phyloP scores from a whole-genome alignment of 2,329 filamentous ascomycete genomes.

The Scedosporium dehoogii region DNA sequence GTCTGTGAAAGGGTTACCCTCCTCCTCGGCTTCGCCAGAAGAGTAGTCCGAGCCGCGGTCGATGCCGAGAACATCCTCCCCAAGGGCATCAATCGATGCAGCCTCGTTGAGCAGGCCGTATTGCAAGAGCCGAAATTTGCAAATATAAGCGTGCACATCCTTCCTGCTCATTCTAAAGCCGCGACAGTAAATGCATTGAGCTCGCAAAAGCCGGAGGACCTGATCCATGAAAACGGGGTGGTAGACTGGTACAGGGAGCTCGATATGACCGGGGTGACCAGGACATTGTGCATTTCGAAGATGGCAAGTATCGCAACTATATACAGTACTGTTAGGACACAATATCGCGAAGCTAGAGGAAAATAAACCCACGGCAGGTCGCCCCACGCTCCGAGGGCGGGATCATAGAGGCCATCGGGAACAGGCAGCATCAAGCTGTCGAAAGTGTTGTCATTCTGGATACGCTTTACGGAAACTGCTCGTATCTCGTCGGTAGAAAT shows the following conservation, averaged over 20 bases:
- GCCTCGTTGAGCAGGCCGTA: slow-evolving; percentile 70
- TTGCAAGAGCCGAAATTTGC: slow-evolving; percentile 77
- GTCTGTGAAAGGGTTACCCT: slow-evolving; percentile 42
- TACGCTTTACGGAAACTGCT: slow-evolving; percentile 83
- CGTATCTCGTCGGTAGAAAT: slow-evolving; percentile 75
- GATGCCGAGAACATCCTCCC: slow-evolving; percentile 35
- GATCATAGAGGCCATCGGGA: slow-evolving; percentile 85
- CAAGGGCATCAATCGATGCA: slow-evolving; percentile 42
- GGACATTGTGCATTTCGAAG: slow-evolving; percentile 73
- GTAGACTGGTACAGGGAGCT: slow-evolving; percentile 86
- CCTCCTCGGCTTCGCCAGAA: slow-evolving; percentile 53
- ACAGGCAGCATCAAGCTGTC: slow-evolving; percentile 84
- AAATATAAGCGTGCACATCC: slow-evolving; percentile 68
- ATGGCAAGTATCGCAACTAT: slow-evolving; percentile 85
- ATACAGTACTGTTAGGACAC: not conserved
- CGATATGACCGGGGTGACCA: slow-evolving; percentile 90
- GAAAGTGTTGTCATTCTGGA: slow-evolving; percentile 90
- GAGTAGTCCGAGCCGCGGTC: slow-evolving; percentile 29
- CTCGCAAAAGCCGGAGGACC: slow-evolving; percentile 71
- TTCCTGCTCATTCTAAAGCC: slow-evolving; percentile 70
- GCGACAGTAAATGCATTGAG: slow-evolving; percentile 86
- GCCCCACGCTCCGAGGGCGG: slow-evolving; percentile 80
- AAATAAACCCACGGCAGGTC: slow-evolving; percentile 56
- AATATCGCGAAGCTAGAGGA: not conserved
- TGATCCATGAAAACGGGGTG: slow-evolving; percentile 97